Evolutionary conservation across 106 monocot species (phyloP).

Genomic region (Hemerocallis citrina): DNA sequence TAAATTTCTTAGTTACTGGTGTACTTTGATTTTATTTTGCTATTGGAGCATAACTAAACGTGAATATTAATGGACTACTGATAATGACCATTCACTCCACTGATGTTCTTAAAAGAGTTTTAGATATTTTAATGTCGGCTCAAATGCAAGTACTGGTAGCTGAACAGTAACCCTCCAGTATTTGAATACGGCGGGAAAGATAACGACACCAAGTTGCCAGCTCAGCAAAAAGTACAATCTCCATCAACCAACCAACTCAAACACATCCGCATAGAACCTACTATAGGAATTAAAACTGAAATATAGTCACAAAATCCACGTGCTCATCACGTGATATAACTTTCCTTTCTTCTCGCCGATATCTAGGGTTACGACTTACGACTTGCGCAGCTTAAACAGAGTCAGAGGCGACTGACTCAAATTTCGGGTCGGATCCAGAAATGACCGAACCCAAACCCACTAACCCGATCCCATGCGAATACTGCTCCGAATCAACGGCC

Average conservation of each 20-base stretch:
- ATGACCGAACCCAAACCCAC: not conserved
- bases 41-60: no score
- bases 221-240: not conserved
- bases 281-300: not conserved
- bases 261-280: not conserved
- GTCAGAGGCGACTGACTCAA: not conserved
- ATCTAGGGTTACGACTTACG: not conserved
- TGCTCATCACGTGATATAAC: not conserved
- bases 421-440: not conserved
- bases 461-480: slow-evolving; percentile 33
- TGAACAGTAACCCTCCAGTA: no score
- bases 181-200: no score
- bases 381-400: not conserved
- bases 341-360: not conserved
- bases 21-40: no score
- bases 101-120: no score
- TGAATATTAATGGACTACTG: no score
- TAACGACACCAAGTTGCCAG: not conserved
- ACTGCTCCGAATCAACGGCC: slow-evolving; percentile 43
- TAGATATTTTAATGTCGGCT: no score
- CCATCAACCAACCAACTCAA: not conserved
- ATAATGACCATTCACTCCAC: no score
- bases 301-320: not conserved
- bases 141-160: no score
- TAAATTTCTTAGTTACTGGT: no score